phyloP scores from a whole-genome alignment of 2,329 filamentous ascomycete genomes.

The Herpotrichia juniperi region DNA sequence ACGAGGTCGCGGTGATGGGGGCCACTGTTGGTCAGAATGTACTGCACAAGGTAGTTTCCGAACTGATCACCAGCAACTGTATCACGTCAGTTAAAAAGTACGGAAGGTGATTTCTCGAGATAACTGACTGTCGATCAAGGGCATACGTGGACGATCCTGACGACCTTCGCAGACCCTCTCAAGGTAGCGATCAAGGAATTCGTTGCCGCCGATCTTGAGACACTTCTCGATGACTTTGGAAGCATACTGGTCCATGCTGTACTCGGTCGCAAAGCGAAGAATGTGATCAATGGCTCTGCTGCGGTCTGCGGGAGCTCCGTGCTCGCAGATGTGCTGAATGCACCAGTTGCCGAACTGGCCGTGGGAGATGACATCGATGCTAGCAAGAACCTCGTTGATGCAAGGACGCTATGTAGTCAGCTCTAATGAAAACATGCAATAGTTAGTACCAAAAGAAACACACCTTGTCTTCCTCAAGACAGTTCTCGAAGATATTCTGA shows the following conservation, averaged over 20 bases:
- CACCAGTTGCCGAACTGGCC: slow-evolving; percentile 99
- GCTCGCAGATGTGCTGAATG: slow-evolving; percentile 98
- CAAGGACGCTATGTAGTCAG: slow-evolving; percentile 74
- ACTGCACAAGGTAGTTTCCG: slow-evolving; percentile 97
- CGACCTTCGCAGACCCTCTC: slow-evolving; percentile 93
- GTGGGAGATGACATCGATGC: slow-evolving; percentile 95
- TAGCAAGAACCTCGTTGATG: slow-evolving; percentile 92
- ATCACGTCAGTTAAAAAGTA: slow-evolving; percentile 18
- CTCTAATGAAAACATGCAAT: background rate
- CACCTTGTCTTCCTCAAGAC: slow-evolving; percentile 97
- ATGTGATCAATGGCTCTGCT: slow-evolving; percentile 95
- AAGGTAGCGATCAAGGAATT: slow-evolving; percentile 91
- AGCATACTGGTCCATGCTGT: slow-evolving; percentile 98
- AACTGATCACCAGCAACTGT: slow-evolving; percentile 95
- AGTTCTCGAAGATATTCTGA: slow-evolving; percentile 99
- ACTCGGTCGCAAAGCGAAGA: slow-evolving; percentile 89
- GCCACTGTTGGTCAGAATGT: slow-evolving; percentile 88
- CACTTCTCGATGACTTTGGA: slow-evolving; percentile 99
- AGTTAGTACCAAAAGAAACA: slow-evolving; percentile 21
- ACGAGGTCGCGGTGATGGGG: slow-evolving; percentile 92
- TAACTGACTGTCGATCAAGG: slow-evolving; percentile 82
- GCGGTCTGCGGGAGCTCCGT: slow-evolving; percentile 88
- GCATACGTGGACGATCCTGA: slow-evolving; percentile 89
- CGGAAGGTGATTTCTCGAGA: background rate
- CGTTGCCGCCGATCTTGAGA: slow-evolving; percentile 89